Conservation (phyloP, 371 early-diverging fungal genomes). For the Syncephalis fuscata region DNA sequence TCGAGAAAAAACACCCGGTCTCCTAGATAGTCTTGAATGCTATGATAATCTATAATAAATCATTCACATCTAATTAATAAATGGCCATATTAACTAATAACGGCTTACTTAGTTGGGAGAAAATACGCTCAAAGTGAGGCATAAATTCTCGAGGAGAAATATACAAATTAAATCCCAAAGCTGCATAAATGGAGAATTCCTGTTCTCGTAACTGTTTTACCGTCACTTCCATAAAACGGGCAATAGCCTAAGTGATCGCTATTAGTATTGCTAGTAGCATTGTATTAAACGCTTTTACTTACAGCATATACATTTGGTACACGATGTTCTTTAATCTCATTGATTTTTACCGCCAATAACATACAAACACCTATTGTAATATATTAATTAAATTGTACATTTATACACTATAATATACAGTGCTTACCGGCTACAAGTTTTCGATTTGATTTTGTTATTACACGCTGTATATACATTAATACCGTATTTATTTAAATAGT, state of each 20-base stretch:
- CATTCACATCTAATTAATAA: background rate
- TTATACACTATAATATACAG: too few relatives aligned
- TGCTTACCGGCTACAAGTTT: constrained; percentile 60
- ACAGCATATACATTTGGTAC: constrained; percentile 16
- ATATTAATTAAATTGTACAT: too few relatives aligned
- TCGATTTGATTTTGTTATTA: constrained; percentile 59
- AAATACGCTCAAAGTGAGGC: constrained; percentile 76
- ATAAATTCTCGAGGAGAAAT: constrained; percentile 63
- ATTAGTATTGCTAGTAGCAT: background rate
- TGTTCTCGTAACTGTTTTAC: constrained; percentile 60
- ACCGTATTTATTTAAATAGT: constrained; percentile 17
- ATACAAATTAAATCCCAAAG: constrained; percentile 72
- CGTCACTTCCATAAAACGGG: constrained; percentile 49
- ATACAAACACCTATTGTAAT: constrained; percentile 58
- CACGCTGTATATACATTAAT: constrained; percentile 25
- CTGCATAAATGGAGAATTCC: constrained; percentile 73
- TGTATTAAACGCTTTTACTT: constrained; percentile 4
- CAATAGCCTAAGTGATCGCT: constrained; percentile 27
- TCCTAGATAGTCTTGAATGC: constrained; percentile 31
- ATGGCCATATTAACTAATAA: background rate
- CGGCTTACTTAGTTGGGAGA: constrained; percentile 16
- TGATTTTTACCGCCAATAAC: constrained; percentile 66
- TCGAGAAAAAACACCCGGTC: constrained; percentile 21
- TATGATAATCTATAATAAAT: constrained; percentile 16
- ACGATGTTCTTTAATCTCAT: constrained; percentile 56